Percentiles rank a stretch among this genome's conserved stretches.
phyloP scores from a whole-genome alignment of 208 protist species.

The Acanthamoeba castellanii region DNA sequence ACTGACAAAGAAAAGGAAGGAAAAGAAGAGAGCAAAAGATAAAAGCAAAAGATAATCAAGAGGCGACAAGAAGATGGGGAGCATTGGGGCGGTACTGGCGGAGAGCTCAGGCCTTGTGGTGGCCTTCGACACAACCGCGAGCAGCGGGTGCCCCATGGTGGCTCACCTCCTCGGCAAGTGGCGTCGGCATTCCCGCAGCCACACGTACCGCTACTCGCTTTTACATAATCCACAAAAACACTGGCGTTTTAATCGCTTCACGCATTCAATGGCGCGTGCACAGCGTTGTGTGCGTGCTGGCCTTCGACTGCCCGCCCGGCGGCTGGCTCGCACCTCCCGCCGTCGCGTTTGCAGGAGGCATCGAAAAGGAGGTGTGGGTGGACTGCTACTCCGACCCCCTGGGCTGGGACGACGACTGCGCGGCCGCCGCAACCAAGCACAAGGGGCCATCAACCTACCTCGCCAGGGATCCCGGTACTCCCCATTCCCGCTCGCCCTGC shows the following conservation, averaged over 20 bases:
- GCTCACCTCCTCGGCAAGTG: neutral
- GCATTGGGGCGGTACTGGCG: neutral
- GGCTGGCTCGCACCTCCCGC: neutral
- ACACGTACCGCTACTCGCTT: neutral
- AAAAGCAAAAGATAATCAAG: neutral
- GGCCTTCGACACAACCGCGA: neutral
- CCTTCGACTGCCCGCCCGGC: constrained; percentile 13
- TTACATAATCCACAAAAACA: too few species aligned
- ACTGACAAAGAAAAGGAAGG: neutral
- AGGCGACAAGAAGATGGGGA: neutral
- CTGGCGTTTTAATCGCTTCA: too few species aligned
- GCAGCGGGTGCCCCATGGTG: neutral
- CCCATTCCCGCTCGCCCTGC: neutral
- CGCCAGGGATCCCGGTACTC: neutral
- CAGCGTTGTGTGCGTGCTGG: neutral
- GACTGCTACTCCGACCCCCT: constrained; percentile 27
- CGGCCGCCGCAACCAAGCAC: neutral
- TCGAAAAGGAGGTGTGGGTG: neutral
- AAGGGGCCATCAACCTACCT: neutral
- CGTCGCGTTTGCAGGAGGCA: neutral
- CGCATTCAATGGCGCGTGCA: neutral
- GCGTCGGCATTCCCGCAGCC: neutral
- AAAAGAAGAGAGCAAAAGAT: neutral
- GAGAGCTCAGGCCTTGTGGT: neutral
- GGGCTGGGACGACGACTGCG: neutral